Evolutionary conservation across 768 basidiomycete species (phyloP).

Genomic region (Psilocybe subaeruginosa): DNA sequence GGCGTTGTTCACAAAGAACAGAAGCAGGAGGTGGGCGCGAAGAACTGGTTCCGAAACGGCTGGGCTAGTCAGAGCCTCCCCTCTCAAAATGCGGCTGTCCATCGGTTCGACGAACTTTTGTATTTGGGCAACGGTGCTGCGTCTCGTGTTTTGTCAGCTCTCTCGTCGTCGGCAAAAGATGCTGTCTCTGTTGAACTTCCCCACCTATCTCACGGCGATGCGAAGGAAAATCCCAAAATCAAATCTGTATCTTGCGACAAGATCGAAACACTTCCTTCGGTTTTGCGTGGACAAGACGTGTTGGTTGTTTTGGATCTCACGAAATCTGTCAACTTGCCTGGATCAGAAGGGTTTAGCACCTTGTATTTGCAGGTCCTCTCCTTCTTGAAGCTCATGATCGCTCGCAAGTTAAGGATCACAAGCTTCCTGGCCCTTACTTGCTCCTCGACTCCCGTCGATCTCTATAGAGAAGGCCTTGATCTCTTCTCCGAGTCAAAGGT

Average conservation of each 20-base stretch:
- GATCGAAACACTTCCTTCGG: constrained; percentile 14
- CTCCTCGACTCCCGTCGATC: constrained; percentile 25
- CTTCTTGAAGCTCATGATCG: constrained; percentile 25
- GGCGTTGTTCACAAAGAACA: constrained; percentile 31
- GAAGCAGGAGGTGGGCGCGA: constrained; percentile 4
- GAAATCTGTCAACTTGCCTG: constrained; percentile 18
- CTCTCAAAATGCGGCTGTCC: constrained; percentile 2
- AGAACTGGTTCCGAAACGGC: constrained; percentile 26
- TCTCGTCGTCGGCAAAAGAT: constrained; percentile 21
- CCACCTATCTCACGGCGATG: constrained; percentile 6
- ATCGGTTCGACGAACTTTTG: constrained; percentile 24
- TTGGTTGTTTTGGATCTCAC: constrained; percentile 27
- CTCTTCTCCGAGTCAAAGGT: constrained; percentile 23
- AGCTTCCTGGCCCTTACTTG: constrained; percentile 24
- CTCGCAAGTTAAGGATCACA: constrained; percentile 18
- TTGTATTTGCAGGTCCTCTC: constrained; percentile 22
- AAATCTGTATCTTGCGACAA: constrained; percentile 14
- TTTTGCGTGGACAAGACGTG: constrained; percentile 20
- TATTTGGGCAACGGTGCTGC: constrained; percentile 24
- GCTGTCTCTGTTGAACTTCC: constrained; percentile 16
- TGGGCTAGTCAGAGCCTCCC: constrained; percentile 23
- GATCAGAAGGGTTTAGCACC: constrained; percentile 19
- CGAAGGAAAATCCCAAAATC: constrained; percentile 7
- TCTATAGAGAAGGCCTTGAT: constrained; percentile 24
- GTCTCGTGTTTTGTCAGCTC: constrained; percentile 16